These are phyloP conservation scores for Lentinula guzmanii DNA, from an alignment of 768 basidiomycete species.

Conservation along the genomic window DNA sequence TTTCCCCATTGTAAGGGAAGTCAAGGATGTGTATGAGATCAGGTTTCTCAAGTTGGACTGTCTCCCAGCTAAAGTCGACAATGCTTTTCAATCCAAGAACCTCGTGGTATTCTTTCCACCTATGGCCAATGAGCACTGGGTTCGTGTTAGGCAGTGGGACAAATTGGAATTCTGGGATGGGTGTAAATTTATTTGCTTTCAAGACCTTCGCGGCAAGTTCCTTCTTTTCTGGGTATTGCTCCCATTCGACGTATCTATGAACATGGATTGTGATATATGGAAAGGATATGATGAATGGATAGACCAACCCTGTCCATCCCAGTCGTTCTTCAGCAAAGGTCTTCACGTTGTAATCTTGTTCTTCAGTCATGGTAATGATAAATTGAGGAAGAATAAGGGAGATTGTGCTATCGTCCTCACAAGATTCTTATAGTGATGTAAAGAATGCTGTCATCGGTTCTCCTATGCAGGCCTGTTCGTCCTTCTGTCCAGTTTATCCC, in stretches of 20 bases:
- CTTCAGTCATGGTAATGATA: not conserved
- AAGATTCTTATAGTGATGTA: not conserved
- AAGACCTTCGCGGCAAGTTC: constrained; percentile 32
- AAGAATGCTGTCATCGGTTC: not conserved
- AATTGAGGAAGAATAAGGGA: not conserved
- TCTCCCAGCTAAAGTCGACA: constrained; percentile 46
- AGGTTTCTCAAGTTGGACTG: constrained; percentile 44
- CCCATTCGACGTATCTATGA: constrained; percentile 44
- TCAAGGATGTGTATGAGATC: constrained; percentile 45
- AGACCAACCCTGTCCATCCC: constrained; percentile 31
- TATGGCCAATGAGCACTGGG: constrained; percentile 40
- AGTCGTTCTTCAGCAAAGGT: constrained; percentile 33
- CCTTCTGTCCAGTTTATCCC: not conserved
- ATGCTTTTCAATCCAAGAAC: constrained; percentile 39
- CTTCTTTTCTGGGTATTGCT: constrained; percentile 39
- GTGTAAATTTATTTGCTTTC: constrained; percentile 30
- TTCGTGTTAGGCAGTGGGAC: constrained; percentile 44
- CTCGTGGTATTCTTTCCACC: constrained; percentile 50
- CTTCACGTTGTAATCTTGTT: not conserved
- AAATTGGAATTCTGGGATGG: constrained; percentile 44
- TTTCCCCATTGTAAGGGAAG: constrained; percentile 55
- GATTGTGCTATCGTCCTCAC: not conserved
- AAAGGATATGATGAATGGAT: not conserved
- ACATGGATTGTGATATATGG: not conserved
- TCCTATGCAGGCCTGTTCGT: not conserved